Evolutionary conservation across 192 early-diverging fungal species (phyloP).

Genomic region (Paraglomus brasilianum): DNA sequence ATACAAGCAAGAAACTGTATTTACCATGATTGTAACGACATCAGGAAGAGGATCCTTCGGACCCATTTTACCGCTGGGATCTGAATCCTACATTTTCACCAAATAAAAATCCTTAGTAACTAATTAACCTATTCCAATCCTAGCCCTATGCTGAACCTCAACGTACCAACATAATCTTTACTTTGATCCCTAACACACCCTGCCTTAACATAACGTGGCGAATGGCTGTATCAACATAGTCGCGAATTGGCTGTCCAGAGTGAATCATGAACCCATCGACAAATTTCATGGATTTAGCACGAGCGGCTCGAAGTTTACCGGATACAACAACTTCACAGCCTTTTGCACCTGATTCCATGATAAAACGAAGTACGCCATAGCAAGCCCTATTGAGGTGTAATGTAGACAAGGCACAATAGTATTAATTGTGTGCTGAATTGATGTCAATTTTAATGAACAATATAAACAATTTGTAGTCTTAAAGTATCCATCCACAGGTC

Average conservation of each 20-base stretch:
- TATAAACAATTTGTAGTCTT: too few species aligned
- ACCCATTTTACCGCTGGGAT: slow-evolving; percentile 89
- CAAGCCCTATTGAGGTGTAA: slow-evolving; percentile 63
- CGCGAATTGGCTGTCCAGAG: slow-evolving; percentile 96
- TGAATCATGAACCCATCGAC: slow-evolving; percentile 99
- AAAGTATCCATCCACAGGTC: not conserved
- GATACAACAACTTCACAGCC: slow-evolving; percentile 99
- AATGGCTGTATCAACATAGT: slow-evolving; percentile 94
- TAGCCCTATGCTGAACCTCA: too few species aligned
- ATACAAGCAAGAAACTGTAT: not conserved
- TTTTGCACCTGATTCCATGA: slow-evolving; percentile 99
- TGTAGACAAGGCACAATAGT: not conserved
- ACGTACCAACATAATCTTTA: slow-evolving; percentile 94
- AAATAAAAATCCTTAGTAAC: too few species aligned
- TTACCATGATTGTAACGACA: slow-evolving; percentile 86
- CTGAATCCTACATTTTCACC: slow-evolving; percentile 54
- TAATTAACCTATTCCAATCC: too few species aligned
- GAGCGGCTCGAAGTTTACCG: slow-evolving; percentile 98
- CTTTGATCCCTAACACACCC: slow-evolving; percentile 99
- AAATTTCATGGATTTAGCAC: slow-evolving; percentile 99
- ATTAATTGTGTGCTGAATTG: slow-evolving; percentile 5
- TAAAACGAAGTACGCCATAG: slow-evolving; percentile 98
- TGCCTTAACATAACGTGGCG: slow-evolving; percentile 98
- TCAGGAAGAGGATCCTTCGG: slow-evolving; percentile 97
- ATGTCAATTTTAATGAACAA: too few species aligned